Evolutionary conservation across 306 rosid species (phyloP).

Genomic region (Prunus mume): DNA sequence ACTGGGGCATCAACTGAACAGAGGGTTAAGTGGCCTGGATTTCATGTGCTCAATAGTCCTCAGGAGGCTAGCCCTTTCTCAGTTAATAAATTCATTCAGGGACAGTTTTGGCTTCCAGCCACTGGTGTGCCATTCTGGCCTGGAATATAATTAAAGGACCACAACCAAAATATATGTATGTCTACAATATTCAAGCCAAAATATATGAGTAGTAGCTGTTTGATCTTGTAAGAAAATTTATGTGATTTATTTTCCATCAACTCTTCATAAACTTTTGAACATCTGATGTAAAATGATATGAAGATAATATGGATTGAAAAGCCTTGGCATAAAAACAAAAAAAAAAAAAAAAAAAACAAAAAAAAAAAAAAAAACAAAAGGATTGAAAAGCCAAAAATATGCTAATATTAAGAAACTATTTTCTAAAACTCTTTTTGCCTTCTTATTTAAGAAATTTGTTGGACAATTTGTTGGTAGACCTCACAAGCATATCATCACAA

Average conservation of each 20-base stretch:
- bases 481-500: no score
- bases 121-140: slow-evolving; percentile 54
- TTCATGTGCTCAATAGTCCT: slow-evolving; percentile 45
- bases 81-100: slow-evolving; percentile 42
- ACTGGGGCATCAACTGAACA: slow-evolving; percentile 39
- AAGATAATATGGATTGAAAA: no score
- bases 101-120: slow-evolving; percentile 51
- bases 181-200: no score
- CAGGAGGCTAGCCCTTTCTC: slow-evolving; percentile 41
- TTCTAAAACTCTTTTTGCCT: no score
- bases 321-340: no score
- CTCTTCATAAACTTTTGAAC: background rate
- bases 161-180: background rate
- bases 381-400: no score
- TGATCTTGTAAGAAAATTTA: background rate
- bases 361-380: fast-evolving
- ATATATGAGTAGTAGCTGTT: background rate
- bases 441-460: background rate
- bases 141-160: slow-evolving; percentile 20
- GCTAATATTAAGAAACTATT: no score
- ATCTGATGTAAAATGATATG: no score
- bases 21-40: slow-evolving; percentile 72
- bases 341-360: fast-evolving
- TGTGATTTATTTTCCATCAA: background rate
- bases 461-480: no score